A percentile compares a stretch with the other conserved stretches of the same genome.
These are phyloP conservation scores for Phanerodontia chrysosporium DNA, from an alignment of 768 basidiomycete genomes.

Conservation along the genomic window DNA sequence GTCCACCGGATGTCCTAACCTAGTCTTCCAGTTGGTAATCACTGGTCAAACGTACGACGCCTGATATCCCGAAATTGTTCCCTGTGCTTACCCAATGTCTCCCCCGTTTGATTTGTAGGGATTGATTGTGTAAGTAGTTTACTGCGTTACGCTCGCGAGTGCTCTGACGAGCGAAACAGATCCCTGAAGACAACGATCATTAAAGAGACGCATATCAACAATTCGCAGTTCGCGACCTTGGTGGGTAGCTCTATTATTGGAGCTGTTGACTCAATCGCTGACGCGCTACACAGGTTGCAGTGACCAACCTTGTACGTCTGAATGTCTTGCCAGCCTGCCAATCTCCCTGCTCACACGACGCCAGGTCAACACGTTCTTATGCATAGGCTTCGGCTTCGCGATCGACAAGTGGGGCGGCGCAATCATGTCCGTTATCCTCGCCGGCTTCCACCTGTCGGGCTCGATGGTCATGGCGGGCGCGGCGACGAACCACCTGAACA, in stretches of 20 bases:
- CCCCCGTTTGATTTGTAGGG: slow-evolving; percentile 22
- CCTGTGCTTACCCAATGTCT: background rate
- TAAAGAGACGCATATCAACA: slow-evolving; percentile 38
- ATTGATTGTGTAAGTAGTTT: slow-evolving; percentile 30
- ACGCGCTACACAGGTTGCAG: slow-evolving; percentile 25
- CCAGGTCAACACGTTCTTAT: slow-evolving; percentile 40
- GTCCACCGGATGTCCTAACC: background rate
- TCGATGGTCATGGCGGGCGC: slow-evolving; percentile 35
- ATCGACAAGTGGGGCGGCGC: slow-evolving; percentile 41
- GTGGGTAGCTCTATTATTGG: slow-evolving; percentile 19
- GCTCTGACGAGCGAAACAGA: slow-evolving; percentile 15
- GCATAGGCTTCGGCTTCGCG: slow-evolving; percentile 34
- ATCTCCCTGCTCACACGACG: background rate
- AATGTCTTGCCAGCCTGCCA: background rate
- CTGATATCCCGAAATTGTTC: background rate
- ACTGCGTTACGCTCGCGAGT: background rate
- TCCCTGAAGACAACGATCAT: slow-evolving; percentile 40
- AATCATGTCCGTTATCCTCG: slow-evolving; percentile 32
- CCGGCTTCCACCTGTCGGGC: slow-evolving; percentile 34
- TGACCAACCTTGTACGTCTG: slow-evolving; percentile 31
- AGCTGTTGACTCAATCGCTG: background rate
- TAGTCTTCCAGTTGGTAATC: slow-evolving; percentile 32
- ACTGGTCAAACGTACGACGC: slow-evolving; percentile 36
- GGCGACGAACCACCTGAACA: slow-evolving; percentile 35
- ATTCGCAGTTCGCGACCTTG: slow-evolving; percentile 40